Evolutionary conservation across 352 stramenopile genomes (phyloP), one percentile per base, ranked within the genome.

Genomic region (Pythium brassicae): DNA sequence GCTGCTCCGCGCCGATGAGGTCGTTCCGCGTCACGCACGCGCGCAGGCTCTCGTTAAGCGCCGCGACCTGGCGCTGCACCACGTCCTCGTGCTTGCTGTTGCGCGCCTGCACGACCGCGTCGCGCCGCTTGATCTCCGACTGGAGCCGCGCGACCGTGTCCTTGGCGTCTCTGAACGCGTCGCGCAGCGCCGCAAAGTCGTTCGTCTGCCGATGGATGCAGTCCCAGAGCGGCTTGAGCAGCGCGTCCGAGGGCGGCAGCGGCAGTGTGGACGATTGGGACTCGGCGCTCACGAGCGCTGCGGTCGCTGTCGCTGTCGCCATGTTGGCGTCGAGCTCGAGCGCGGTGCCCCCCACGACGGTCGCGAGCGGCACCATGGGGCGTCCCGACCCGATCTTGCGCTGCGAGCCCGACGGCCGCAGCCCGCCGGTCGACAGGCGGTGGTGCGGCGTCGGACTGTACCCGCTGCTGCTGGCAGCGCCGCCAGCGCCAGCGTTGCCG

Each of bases 161-260:
- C 45, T 89, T 90, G 4, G 83, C 79, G 27, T 92, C 83, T 20
- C 75, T 68, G 32, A 89, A 92, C 20, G 67, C 64, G 26, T 88
- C 71, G 22, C 74, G 78, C 11, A 91, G 53, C 8, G 71, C 25
- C 2, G 76, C 76, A 32, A 91, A 87, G 37, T 87, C 72, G 53
- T 91, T 90, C 0, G 78, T 90, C 34, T 92, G 83, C 40, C 76
- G 83, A 51, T 92, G 80, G 27, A 92, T 76, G n/a, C 68, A 83
- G 27, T 89, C 78, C 78, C 83, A 88, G 0, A 94, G 48, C 11
- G 83, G 82, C 55, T 87, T 86, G 23, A 94, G 50, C 45, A 84
- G 57, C 2, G 27, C 20, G 4, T 63, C 59, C 26, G 45, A 12
- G 3, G 32, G 12, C 4, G 50, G 10, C 2, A 20, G 22, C 1